Base-by-base conservation (phyloP, 768 basidiomycete species). In the Strobilomyces echinocephalus region DNA sequence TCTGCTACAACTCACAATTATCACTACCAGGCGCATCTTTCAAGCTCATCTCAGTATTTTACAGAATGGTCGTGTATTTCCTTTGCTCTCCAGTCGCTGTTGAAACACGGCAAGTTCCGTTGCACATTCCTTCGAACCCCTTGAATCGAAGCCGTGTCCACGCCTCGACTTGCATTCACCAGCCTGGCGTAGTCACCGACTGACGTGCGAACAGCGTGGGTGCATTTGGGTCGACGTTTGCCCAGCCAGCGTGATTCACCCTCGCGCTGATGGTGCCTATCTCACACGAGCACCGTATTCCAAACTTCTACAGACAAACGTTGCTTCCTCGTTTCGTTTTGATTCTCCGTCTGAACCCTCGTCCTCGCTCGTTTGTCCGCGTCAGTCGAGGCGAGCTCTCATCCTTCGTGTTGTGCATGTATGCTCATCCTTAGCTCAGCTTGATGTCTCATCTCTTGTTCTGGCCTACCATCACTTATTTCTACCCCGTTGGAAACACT, bases 401-500 rank as follows among this genome's bases (percentile, higher is more conserved):
- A 6, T n/a, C 34, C n/a, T n/a, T 8, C 2, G 10, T 26, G 3
- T 21, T 5, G 8, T 21, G 12, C 10, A 1, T 20, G 14, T 24
- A 24, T 28, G 24, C 47, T 48, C 12, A 39, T n/a, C 26, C 5
- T 30, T 38, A 10, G 9, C n/a, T n/a, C 14, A 39, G 26, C 8
- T 47, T 8, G 15, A 65, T 63, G 60, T 57, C 58, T 0, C 63
- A 63, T 28, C 49, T 52, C 1, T 39, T 65, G 16, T 53, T 52
- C 40, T 65, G 57, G 55, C 63, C 60, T 4, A 44, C 63, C 2
- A 8, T 48, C n/a, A 63, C 61, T 1, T 79, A 69, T 52, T 84
- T 82, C 68, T 83, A 83, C 61, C 77, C 82, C 0, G 73, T 82
- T 8, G 83, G 83, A 26, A 83, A 83, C 57, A 83, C 82, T 0